These are phyloP conservation scores for Melampsora americana DNA, from an alignment of 1,284 basidiomycete genomes.

Conservation along the genomic window DNA sequence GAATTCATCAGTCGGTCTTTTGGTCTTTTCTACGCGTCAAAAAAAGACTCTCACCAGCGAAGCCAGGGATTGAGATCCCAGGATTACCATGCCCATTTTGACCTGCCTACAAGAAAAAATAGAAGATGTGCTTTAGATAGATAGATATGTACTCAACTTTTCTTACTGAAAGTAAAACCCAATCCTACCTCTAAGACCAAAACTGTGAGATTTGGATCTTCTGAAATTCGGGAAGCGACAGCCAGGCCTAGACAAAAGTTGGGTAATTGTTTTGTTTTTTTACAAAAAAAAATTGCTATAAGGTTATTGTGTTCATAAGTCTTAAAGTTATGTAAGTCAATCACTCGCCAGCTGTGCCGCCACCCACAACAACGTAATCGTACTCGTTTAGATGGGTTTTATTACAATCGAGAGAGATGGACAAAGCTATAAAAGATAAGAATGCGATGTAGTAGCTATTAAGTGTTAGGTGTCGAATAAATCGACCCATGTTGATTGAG, in stretches of 20 bases:
- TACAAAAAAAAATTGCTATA: not conserved
- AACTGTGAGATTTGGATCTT: slow-evolving; percentile 24
- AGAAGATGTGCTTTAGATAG: not conserved
- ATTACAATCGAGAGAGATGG: not conserved
- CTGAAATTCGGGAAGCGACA: slow-evolving; percentile 23
- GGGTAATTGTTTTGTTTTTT: too few relatives aligned
- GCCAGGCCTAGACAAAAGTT: slow-evolving; percentile 24
- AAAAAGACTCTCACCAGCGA: not conserved
- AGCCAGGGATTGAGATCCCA: slow-evolving; percentile 17
- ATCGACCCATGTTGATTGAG: too few relatives aligned
- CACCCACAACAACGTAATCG: slow-evolving; percentile 38
- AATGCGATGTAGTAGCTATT: too few relatives aligned
- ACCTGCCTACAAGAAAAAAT: slow-evolving; percentile 11
- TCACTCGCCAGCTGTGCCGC: slow-evolving; percentile 25
- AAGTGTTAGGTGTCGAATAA: too few relatives aligned
- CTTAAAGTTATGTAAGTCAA: too few relatives aligned
- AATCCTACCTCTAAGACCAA: slow-evolving; percentile 26
- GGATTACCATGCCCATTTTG: slow-evolving; percentile 19
- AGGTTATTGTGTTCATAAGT: not conserved
- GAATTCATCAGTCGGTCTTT: not conserved
- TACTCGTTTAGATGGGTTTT: not conserved
- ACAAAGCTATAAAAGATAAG: too few relatives aligned
- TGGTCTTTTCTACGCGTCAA: not conserved
- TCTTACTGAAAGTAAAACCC: not conserved
- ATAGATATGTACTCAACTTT: not conserved